These are phyloP conservation scores for Corinectria fuckeliana DNA, from an alignment of 2,329 filamentous ascomycete species.

Conservation along the genomic window DNA sequence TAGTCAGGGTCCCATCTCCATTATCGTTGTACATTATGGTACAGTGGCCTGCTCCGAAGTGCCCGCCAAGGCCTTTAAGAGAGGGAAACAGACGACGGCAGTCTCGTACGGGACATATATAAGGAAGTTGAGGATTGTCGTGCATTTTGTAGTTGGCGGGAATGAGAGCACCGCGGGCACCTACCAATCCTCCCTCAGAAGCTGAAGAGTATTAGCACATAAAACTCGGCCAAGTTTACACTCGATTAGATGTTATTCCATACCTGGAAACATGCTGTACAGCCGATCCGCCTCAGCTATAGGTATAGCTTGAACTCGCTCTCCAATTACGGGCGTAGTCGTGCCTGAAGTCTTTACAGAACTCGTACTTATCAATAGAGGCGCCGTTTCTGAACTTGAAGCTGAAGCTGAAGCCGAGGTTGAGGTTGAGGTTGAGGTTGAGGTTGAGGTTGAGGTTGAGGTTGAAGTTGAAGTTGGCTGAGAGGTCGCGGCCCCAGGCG, in stretches of 20 bases:
- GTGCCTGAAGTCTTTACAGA: not conserved
- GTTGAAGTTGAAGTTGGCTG: not conserved
- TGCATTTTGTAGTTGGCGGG: slow-evolving; percentile 42
- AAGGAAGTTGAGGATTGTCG: slow-evolving; percentile 32
- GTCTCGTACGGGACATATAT: slow-evolving; percentile 47
- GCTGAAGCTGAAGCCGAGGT: not conserved
- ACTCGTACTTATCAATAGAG: not conserved
- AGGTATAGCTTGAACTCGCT: slow-evolving; percentile 18
- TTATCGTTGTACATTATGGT: slow-evolving; percentile 48
- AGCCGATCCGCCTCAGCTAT: slow-evolving; percentile 24
- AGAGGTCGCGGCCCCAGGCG: not conserved
- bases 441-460: no score
- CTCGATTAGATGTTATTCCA: not conserved
- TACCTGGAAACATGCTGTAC: slow-evolving; percentile 29
- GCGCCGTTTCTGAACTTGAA: not conserved
- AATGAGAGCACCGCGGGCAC: slow-evolving; percentile 40
- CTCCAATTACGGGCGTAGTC: not conserved
- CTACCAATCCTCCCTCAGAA: slow-evolving; percentile 3
- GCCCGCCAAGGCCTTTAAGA: slow-evolving; percentile 33
- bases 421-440: not conserved
- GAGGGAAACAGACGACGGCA: slow-evolving; percentile 41
- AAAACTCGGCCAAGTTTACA: not conserved
- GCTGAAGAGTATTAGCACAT: slow-evolving; percentile 23
- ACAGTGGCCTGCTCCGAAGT: slow-evolving; percentile 37
- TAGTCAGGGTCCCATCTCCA: slow-evolving; percentile 47